Percentiles rank a stretch among this genome's conserved stretches.
Evolutionary conservation across 441 rosid species (phyloP).

Genomic region (Erysimum cheiri): DNA sequence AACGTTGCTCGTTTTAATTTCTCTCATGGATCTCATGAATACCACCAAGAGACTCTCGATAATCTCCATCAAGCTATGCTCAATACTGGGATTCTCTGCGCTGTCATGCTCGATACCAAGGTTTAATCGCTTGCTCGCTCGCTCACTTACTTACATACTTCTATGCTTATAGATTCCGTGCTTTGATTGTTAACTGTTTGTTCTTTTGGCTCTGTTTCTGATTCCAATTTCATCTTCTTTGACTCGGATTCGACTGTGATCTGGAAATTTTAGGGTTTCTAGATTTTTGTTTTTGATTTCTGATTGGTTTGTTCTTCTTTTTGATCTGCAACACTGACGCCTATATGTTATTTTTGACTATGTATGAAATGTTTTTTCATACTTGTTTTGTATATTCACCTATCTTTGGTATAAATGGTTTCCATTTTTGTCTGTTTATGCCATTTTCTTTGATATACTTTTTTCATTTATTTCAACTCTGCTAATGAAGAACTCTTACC

Average conservation of each 20-base stretch:
- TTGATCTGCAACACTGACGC: constrained; percentile 17
- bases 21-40: constrained; percentile 92
- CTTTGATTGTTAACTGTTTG: background rate
- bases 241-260: constrained; percentile 22
- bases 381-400: constrained; percentile 32
- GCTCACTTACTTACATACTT: background rate
- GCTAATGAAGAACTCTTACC: constrained; percentile 4
- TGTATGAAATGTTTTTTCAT: constrained; percentile 16
- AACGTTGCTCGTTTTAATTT: constrained; percentile 95
- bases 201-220: constrained; percentile 10
- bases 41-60: constrained; percentile 88
- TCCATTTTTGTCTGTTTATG: constrained; percentile 28
- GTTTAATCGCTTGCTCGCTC: constrained; percentile 39
- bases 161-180: background rate
- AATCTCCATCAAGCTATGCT: constrained; percentile 82
- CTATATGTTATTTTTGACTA: background rate
- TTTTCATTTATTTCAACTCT: background rate
- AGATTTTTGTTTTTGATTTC: constrained; percentile 2
- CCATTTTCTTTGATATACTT: background rate
- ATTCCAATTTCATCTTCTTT: constrained; percentile 24
- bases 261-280: constrained; percentile 31
- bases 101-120: constrained; percentile 98
- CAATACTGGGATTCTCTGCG: constrained; percentile 84
- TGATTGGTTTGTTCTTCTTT: background rate
- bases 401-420: constrained; percentile 15